Conservation (phyloP, 2,329 filamentous ascomycete genomes). For the Aspergillus sp. region DNA sequence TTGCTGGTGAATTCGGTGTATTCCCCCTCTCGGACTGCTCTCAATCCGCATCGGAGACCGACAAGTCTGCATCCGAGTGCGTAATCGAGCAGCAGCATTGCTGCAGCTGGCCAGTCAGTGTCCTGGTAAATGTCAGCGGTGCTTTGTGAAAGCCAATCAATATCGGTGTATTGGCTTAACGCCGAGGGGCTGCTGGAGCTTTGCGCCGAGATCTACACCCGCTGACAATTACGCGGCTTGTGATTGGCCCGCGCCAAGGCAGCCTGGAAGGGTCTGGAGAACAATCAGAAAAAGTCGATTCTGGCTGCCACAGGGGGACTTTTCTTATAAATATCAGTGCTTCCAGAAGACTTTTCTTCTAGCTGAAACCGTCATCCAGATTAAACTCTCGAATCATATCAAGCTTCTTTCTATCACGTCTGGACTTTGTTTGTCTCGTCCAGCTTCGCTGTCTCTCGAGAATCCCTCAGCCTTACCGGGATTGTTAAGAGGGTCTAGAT, state of each 20-base stretch:
- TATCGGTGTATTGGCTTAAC: constrained; percentile 8
- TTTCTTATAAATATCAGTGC: constrained; percentile 6
- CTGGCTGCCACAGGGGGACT: not conserved
- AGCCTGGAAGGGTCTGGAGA: constrained; percentile 8
- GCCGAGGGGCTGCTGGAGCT: not conserved
- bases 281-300: constrained; percentile 1
- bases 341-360: not conserved
- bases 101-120: not conserved
- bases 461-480: constrained; percentile 5
- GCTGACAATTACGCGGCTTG: not conserved
- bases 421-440: not conserved
- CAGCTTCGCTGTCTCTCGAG: not conserved
- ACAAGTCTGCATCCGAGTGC: not conserved
- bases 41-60: not conserved
- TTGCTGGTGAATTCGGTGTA: constrained; percentile 1
- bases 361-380: not conserved
- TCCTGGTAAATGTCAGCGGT: not conserved
- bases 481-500: constrained; percentile 7
- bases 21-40: constrained; percentile 3
- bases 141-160: not conserved
- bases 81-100: not conserved
- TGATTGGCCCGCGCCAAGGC: not conserved
- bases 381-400: not conserved
- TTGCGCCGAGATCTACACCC: not conserved
- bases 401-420: not conserved